phyloP scores from a whole-genome alignment of 805 yeast genomes.

The Priceomyces carsonii region DNA sequence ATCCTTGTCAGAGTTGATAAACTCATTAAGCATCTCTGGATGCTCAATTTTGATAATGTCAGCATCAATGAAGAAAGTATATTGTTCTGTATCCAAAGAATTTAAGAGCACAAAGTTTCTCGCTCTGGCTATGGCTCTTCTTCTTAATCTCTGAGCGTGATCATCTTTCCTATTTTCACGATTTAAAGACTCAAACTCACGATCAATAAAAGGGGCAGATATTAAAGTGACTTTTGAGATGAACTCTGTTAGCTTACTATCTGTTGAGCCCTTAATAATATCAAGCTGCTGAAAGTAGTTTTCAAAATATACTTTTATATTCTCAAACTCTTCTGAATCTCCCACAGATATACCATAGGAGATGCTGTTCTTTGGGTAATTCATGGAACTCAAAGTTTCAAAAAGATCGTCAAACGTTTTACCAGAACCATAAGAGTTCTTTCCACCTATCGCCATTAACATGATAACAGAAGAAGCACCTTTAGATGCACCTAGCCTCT shows the following conservation, averaged over 20 bases:
- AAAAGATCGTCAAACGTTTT: slow-evolving; percentile 34
- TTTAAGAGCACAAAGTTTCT: slow-evolving; percentile 35
- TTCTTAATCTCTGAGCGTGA: slow-evolving; percentile 30
- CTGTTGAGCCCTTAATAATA: background rate
- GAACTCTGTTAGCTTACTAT: background rate
- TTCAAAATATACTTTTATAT: slow-evolving; percentile 18
- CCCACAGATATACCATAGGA: slow-evolving; percentile 34
- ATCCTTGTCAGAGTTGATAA: slow-evolving; percentile 29
- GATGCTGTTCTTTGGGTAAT: slow-evolving; percentile 23
- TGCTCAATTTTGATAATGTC: slow-evolving; percentile 29
- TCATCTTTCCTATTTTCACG: slow-evolving; percentile 26
- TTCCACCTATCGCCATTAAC: slow-evolving; percentile 26
- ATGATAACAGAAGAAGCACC: slow-evolving; percentile 12
- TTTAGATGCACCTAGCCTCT: background rate
- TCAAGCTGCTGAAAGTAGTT: slow-evolving; percentile 7
- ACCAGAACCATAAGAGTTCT: slow-evolving; percentile 35
- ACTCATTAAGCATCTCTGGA: slow-evolving; percentile 23
- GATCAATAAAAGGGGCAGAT: slow-evolving; percentile 36
- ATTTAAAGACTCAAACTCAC: slow-evolving; percentile 13
- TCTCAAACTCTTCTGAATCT: slow-evolving; percentile 23
- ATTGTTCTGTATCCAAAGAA: slow-evolving; percentile 28
- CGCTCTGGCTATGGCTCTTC: slow-evolving; percentile 36
- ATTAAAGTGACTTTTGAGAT: slow-evolving; percentile 25
- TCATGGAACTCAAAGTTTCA: slow-evolving; percentile 24
- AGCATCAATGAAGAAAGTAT: slow-evolving; percentile 38